A percentile compares a stretch with the other conserved stretches of the same genome.
Evolutionary conservation across 2,329 filamentous ascomycete species (phyloP).

Genomic region (Dactylellina leptospora): DNA sequence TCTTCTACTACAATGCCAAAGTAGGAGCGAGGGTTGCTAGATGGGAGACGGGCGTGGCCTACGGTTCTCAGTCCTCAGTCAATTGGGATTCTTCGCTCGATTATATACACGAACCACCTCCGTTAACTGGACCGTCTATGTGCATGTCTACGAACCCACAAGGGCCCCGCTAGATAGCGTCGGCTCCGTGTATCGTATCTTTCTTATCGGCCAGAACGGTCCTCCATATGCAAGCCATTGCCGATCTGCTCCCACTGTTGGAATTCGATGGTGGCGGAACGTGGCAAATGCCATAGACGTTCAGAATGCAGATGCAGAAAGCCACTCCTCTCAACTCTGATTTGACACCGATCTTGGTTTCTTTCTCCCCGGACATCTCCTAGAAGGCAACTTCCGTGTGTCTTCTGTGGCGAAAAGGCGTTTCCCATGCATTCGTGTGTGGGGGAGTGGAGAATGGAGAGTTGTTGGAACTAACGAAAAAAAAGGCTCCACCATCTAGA

Average conservation of each 20-base stretch:
- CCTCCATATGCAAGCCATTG: slow-evolving; percentile 12
- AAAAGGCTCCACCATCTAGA: slow-evolving; percentile 5
- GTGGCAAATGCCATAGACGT: slow-evolving; percentile 4
- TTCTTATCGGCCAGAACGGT: slow-evolving; percentile 22
- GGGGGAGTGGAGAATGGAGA: background rate
- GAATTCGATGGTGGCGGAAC: background rate
- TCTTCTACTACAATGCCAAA: background rate
- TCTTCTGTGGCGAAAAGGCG: slow-evolving; percentile 3
- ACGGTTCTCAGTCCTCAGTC: background rate
- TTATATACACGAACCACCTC: slow-evolving; percentile 13
- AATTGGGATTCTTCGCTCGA: too few species aligned
- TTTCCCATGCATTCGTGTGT: background rate
- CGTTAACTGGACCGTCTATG: too few species aligned
- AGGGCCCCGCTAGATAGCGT: background rate
- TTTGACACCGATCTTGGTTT: background rate
- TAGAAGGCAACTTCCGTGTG: background rate
- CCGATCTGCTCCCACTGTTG: slow-evolving; percentile 8
- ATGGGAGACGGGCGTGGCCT: background rate
- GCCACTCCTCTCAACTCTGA: slow-evolving; percentile 5
- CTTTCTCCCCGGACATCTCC: background rate
- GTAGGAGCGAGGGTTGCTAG: background rate
- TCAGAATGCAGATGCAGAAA: slow-evolving; percentile 1
- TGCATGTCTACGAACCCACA: background rate
- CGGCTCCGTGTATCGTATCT: slow-evolving; percentile 1
- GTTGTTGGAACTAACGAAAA: background rate